Base-by-base conservation (phyloP, 768 basidiomycete genomes). In the Mycena venus region DNA sequence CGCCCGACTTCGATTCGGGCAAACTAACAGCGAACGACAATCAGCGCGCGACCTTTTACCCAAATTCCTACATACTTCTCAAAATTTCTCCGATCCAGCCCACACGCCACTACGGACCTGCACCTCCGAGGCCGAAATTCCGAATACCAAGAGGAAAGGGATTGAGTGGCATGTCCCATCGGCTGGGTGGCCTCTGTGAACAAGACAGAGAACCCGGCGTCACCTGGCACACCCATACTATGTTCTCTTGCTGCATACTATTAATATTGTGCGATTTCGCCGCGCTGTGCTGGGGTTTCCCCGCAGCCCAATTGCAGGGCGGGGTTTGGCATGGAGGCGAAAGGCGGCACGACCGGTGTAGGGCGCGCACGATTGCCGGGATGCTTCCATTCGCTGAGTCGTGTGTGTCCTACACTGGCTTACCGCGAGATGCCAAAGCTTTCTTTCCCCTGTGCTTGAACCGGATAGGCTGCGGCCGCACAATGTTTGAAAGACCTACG, bases 221-320 rank as follows among this genome's bases (percentile, higher is more conserved):
- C 61, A 44, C 42, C 61, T 62, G 61, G 47, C 40, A n/a, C n/a
- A 1, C 6, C 36, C 47, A 25, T 4, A 31, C 3, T 47, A 19
- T 4, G n/a, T 12, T 27, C 29, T 15, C 1, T 19, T 8, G 15
- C 17, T 17, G 42, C 36, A 10, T 51, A 21, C 40, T 65, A 65
- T 51, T 65, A 53, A 65, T 65, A 65, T 31, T 36, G 11, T 49
- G 40, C 19, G 27, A 42, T 68, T 68, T 47, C 67, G 5, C 55
- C 55, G 67, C 32, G 31, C 15, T 21, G 25, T 23, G 32, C 58
- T 25, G 32, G 27, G 34, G 34, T 69, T 69, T 69, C 44, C 3
- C 68, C 47, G 67, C 25, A n/a, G 47, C 25, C 58, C 68, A 69
- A 61, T 61, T 25, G 40, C 36, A 42, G 3, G 40, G 19, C 36